Evolutionary conservation across 2,329 filamentous ascomycete genomes (phyloP).

Genomic region (Fusarium udum): DNA sequence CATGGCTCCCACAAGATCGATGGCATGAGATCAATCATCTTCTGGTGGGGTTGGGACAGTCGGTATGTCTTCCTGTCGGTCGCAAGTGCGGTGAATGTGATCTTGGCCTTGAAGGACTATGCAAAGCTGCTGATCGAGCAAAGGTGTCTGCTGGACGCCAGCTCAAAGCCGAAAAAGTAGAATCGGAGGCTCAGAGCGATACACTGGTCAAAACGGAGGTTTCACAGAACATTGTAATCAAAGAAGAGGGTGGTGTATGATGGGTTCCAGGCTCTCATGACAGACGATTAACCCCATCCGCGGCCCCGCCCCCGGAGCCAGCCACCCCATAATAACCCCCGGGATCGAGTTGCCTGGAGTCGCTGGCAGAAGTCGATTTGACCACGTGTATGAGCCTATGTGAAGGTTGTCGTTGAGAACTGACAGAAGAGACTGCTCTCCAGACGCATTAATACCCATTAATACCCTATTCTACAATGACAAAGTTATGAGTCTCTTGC

Average conservation of each 20-base stretch:
- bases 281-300: conserved; percentile 17
- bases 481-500: conserved; percentile 8
- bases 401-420: conserved; percentile 6
- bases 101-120: conserved; percentile 78
- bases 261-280: conserved; percentile 9
- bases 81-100: conserved; percentile 87
- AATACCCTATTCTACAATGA: conserved; percentile 14
- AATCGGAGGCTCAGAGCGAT: conserved; percentile 39
- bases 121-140: conserved; percentile 73
- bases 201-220: conserved; percentile 39
- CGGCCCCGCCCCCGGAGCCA: conserved; percentile 38
- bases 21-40: conserved; percentile 95
- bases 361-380: conserved; percentile 28
- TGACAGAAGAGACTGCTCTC: conserved; percentile 3
- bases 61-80: conserved; percentile 82
- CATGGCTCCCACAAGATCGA: conserved; percentile 83
- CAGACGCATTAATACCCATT: conserved; percentile 35
- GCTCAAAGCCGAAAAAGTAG: conserved; percentile 45
- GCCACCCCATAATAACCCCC: conserved; percentile 35
- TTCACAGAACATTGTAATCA: conserved; percentile 33
- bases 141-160: conserved; percentile 68
- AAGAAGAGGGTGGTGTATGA: conserved; percentile 44
- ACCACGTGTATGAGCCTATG: conserved; percentile 32
- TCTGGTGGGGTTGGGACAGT: conserved; percentile 89
- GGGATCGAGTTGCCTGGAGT: conserved; percentile 15